These are phyloP conservation scores for Pseudophaeomoniella oleicola DNA, from an alignment of 2,329 filamentous ascomycete species.

Conservation along the genomic window DNA sequence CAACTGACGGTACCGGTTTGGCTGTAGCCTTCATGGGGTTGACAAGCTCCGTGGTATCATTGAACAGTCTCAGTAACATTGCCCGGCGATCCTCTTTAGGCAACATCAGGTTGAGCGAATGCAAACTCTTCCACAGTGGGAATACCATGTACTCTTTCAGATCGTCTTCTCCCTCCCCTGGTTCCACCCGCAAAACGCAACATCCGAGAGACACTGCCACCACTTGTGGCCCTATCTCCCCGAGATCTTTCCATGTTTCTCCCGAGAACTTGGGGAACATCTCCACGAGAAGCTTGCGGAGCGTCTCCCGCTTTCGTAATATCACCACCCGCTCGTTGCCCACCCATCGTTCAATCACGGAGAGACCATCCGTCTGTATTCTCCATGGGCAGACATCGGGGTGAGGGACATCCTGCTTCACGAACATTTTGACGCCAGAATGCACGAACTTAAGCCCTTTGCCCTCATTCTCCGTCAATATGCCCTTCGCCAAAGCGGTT, in stretches of 20 bases:
- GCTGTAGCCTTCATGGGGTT: conserved; percentile 33
- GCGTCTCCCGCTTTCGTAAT: conserved; percentile 62
- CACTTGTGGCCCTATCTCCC: conserved; percentile 76
- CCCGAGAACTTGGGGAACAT: conserved; percentile 88
- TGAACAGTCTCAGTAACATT: conserved; percentile 81
- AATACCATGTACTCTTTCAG: conserved; percentile 69
- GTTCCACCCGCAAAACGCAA: conserved; percentile 74
- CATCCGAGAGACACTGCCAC: conserved; percentile 76
- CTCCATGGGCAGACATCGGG: conserved; percentile 83
- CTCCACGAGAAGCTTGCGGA: conserved; percentile 72
- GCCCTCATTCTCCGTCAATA: conserved; percentile 75
- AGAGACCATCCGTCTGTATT: conserved; percentile 87
- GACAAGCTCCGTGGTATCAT: conserved; percentile 72
- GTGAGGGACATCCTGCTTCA: conserved; percentile 87
- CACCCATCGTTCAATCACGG: conserved; percentile 82
- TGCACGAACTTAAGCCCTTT: conserved; percentile 91
- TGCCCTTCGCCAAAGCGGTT: conserved; percentile 66
- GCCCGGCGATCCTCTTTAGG: conserved; percentile 92
- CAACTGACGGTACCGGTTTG: conserved; percentile 1
- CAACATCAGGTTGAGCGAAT: conserved; percentile 90
- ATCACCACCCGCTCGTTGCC: conserved; percentile 61
- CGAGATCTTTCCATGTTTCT: conserved; percentile 58
- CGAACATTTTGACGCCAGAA: conserved; percentile 96
- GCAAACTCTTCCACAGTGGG: conserved; percentile 84
- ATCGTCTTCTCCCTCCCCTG: conserved; percentile 47